Evolutionary conservation across 768 basidiomycete species (phyloP).

Genomic region (Macrolepiota dolichaula): DNA sequence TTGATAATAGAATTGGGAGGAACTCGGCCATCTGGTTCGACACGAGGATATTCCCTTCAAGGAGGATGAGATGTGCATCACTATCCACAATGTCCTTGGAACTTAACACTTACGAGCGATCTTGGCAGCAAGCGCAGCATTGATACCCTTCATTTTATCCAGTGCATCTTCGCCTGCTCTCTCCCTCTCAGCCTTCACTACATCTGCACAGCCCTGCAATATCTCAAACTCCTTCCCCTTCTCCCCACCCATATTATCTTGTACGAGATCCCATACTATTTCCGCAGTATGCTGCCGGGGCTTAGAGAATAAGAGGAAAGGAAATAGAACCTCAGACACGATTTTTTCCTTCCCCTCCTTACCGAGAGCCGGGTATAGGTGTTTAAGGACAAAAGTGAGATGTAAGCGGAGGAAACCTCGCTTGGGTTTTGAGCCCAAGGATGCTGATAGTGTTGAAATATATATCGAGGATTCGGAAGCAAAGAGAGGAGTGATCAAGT

Average conservation of each 20-base stretch:
- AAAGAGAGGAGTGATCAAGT: constrained; percentile 42
- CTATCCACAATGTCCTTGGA: not conserved
- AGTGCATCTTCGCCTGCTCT: constrained; percentile 27
- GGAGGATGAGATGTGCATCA: not conserved
- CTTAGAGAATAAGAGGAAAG: constrained; percentile 73
- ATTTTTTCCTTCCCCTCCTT: constrained; percentile 26
- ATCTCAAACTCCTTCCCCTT: constrained; percentile 34
- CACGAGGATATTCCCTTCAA: constrained; percentile 59
- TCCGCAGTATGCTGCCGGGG: constrained; percentile 62
- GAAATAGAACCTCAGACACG: constrained; percentile 60
- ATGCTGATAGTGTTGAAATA: constrained; percentile 37
- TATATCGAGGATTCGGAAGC: constrained; percentile 40
- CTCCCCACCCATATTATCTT: constrained; percentile 22
- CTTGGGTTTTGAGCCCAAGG: constrained; percentile 40
- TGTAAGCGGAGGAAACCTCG: constrained; percentile 54
- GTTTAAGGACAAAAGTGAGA: constrained; percentile 48
- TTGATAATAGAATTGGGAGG: constrained; percentile 46
- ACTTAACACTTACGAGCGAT: constrained; percentile 55
- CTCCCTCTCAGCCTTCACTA: constrained; percentile 33
- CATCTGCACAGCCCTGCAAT: constrained; percentile 51
- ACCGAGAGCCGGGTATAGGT: constrained; percentile 35
- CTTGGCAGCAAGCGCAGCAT: constrained; percentile 51
- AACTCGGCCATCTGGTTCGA: constrained; percentile 44
- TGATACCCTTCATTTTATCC: constrained; percentile 48
- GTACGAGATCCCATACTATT: constrained; percentile 70